These are phyloP conservation scores for Diaporthe sp. DNA, from an alignment of 2,329 filamentous ascomycete species.

Conservation along the genomic window DNA sequence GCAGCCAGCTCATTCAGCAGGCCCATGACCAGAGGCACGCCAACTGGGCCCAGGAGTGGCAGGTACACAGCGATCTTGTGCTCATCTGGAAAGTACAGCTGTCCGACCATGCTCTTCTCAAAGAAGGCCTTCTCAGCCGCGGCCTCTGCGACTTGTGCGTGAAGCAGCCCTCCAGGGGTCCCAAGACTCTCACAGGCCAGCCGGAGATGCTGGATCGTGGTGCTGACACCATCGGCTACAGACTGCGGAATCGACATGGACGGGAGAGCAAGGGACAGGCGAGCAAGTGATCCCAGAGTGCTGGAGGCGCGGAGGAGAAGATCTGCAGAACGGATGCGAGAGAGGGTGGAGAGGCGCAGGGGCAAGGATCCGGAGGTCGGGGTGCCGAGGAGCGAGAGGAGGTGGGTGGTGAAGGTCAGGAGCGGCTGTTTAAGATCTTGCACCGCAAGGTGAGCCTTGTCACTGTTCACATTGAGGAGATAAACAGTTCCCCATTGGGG, in stretches of 20 bases:
- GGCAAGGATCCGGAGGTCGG: constrained; percentile 87
- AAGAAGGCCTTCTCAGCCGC: constrained; percentile 97
- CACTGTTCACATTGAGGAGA: constrained; percentile 64
- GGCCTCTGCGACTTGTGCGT: constrained; percentile 86
- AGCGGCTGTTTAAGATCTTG: constrained; percentile 83
- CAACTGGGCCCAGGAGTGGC: constrained; percentile 89
- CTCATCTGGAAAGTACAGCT: constrained; percentile 98
- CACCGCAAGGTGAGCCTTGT: constrained; percentile 68
- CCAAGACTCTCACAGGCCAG: constrained; percentile 81
- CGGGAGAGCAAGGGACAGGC: constrained; percentile 85
- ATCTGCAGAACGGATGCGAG: constrained; percentile 87
- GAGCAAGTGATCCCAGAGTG: constrained; percentile 91
- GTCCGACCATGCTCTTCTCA: constrained; percentile 98
- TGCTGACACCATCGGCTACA: constrained; percentile 88
- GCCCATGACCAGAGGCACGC: constrained; percentile 89
- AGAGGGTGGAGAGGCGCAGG: constrained; percentile 85
- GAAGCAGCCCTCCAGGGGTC: constrained; percentile 76
- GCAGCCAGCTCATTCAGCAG: constrained; percentile 84
- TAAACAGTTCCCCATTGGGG: constrained; percentile 92
- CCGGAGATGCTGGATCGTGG: constrained; percentile 83
- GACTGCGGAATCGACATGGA: constrained; percentile 92
- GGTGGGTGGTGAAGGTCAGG: constrained; percentile 90
- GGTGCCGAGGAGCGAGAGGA: constrained; percentile 88
- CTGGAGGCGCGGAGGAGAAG: constrained; percentile 91
- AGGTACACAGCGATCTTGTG: constrained; percentile 98